Base-by-base conservation (phyloP, 2,329 filamentous ascomycete genomes). In the Pestalotiopsis sp. region DNA sequence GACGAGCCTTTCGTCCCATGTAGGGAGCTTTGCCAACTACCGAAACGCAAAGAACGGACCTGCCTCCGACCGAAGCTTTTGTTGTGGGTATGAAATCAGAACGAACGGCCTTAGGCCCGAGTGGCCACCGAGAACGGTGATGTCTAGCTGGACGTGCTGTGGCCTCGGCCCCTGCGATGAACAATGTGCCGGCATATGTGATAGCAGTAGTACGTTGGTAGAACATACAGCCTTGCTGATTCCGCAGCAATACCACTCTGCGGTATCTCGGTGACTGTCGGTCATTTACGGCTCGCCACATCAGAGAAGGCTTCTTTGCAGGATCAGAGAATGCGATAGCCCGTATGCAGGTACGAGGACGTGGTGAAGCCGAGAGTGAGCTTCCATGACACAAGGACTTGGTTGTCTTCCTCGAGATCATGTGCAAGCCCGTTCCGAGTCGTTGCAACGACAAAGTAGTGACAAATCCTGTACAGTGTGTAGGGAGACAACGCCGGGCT, bases 341-440 rank as follows among this genome's bases (percentile, higher is more conserved):
- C 59, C 31, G 31, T 65, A 49, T 27, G 62, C 62, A 65, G 62
- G 39, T 65, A 65, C 62, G 23, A 52, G 31, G 20, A 63, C 36
- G 31, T 13, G 38, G 7, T 63, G 20, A 38, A 39, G 27, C 11
- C 31, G 60, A 36, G 9, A 38, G 25, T 13, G 13, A 13, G 12
- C 11, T 17, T 17, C n/a, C 38, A 27, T 23, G n/a, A 13, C 62
- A 45, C 62, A 36, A 65, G 39, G 12, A 27, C 31, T 63, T 41
- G 60, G 31, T 23, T 25, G 20, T 38, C 38, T 31, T 39, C 17
- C 60, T 41, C 27, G 23, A 38, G 60, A 63, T 63, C 31, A 38
- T 63, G 60, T n/a, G n/a, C 17, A n/a, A 41, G n/a, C n/a, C 60
- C 60, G 60, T 36, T 36, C 31, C 36, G 27, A 63, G 36, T 41